Evolutionary conservation across 2,329 filamentous ascomycete species (phyloP).

Genomic region (Atkinsonella texensis): DNA sequence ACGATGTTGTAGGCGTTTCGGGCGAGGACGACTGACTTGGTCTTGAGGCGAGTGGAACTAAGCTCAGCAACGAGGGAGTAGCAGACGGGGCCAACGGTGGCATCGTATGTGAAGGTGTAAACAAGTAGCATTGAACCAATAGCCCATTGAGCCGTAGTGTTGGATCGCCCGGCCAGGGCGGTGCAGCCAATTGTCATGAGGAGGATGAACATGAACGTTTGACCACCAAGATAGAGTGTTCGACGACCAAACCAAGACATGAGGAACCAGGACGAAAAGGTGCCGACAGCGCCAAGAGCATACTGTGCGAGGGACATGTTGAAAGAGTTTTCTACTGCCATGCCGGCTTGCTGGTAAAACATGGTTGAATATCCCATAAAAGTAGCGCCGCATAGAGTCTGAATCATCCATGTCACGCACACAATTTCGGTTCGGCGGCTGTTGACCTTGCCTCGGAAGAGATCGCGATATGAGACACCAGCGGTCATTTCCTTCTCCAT

Average conservation of each 20-base stretch:
- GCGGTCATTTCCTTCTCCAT: constrained; percentile 27
- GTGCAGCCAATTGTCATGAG: constrained; percentile 38
- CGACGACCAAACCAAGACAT: constrained; percentile 32
- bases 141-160: constrained; percentile 33
- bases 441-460: constrained; percentile 32
- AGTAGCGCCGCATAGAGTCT: constrained; percentile 26
- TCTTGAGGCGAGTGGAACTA: constrained; percentile 32
- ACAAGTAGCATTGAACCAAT: constrained; percentile 33
- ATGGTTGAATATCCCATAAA: constrained; percentile 49
- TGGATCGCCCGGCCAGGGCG: constrained; percentile 36
- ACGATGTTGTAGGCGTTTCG: constrained; percentile 36
- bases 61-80: constrained; percentile 64
- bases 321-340: constrained; percentile 25
- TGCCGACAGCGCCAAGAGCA: constrained; percentile 32
- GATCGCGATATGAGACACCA: constrained; percentile 32
- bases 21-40: constrained; percentile 33
- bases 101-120: constrained; percentile 31
- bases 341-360: constrained; percentile 32
- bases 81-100: constrained; percentile 45
- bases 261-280: constrained; percentile 32
- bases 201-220: constrained; percentile 33
- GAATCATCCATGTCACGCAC: constrained; percentile 30
- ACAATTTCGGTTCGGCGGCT: constrained; percentile 34
- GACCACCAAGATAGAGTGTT: constrained; percentile 31
- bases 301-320: constrained; percentile 30